Conservation (phyloP, 2,329 filamentous ascomycete genomes). For the Elsinoe batatas region DNA sequence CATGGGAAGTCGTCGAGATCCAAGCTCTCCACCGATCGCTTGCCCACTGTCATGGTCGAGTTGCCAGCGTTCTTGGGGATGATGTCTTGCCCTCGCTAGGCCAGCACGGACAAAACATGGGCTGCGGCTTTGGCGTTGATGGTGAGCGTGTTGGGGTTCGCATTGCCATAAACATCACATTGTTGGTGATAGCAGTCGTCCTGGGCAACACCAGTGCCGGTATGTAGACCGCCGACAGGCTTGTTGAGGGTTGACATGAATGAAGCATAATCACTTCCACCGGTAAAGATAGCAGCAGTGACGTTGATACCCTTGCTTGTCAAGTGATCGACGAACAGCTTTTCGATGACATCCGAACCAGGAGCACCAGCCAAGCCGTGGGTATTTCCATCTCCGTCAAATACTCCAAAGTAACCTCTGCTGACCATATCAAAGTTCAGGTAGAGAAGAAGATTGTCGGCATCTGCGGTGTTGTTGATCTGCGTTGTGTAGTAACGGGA, state of each 20-base stretch:
- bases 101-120: not conserved
- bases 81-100: constrained; percentile 1
- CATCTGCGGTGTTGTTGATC: constrained; percentile 20
- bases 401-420: constrained; percentile 1
- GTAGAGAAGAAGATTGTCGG: constrained; percentile 29
- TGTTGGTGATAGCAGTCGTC: constrained; percentile 44
- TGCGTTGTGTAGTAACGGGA: constrained; percentile 27
- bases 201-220: constrained; percentile 3
- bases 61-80: constrained; percentile 2
- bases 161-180: constrained; percentile 44
- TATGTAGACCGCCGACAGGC: constrained; percentile 7
- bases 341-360: constrained; percentile 4
- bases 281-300: constrained; percentile 8
- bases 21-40: not conserved
- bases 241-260: constrained; percentile 10
- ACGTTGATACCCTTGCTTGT: constrained; percentile 9
- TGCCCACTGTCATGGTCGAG: not conserved
- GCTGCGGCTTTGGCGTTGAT: constrained; percentile 7
- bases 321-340: constrained; percentile 6
- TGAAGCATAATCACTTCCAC: not conserved
- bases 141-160: constrained; percentile 29
- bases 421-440: constrained; percentile 33
- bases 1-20: constrained; percentile 4
- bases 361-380: constrained; percentile 6
- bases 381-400: constrained; percentile 5